Evolutionary conservation across 139 green algal genomes (phyloP).

Genomic region (Asterochloris sp.): DNA sequence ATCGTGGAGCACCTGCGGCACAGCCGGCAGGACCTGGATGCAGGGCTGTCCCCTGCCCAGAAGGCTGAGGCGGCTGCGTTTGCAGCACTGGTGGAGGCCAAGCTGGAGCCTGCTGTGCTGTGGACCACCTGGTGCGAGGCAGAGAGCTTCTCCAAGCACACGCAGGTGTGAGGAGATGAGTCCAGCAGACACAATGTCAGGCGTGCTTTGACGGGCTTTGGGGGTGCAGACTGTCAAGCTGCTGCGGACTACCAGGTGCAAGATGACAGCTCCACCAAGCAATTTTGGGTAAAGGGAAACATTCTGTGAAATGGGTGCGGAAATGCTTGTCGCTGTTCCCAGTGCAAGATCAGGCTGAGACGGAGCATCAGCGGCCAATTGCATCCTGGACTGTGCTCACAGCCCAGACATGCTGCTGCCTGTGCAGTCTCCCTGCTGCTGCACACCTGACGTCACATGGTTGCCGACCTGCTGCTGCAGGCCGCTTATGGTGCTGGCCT

Average conservation of each 20-base stretch:
- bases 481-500: conserved; percentile 39
- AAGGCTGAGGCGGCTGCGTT: conserved; percentile 50
- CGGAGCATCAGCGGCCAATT: neutral
- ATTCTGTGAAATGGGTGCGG: neutral
- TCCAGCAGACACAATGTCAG: neutral
- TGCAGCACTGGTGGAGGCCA: conserved; percentile 27
- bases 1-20: conserved; percentile 13
- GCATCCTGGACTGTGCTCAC: neutral
- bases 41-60: conserved; percentile 31
- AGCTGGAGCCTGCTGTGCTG: conserved; percentile 45
- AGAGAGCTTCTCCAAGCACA: conserved; percentile 39
- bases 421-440: neutral
- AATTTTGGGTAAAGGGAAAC: neutral
- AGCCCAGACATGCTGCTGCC: neutral
- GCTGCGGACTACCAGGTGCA: neutral
- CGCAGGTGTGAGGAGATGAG: conserved; percentile 32
- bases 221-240: neutral
- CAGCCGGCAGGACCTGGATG: conserved; percentile 42
- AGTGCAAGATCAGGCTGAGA: neutral
- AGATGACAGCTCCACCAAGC: neutral
- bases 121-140: conserved; percentile 53
- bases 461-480: conserved; percentile 12
- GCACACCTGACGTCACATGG: neutral
- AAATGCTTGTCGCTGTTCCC: neutral
- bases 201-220: neutral